Evolutionary conservation across 176 grass and related monocot genomes (phyloP).

Genomic region (Themeda triandra): DNA sequence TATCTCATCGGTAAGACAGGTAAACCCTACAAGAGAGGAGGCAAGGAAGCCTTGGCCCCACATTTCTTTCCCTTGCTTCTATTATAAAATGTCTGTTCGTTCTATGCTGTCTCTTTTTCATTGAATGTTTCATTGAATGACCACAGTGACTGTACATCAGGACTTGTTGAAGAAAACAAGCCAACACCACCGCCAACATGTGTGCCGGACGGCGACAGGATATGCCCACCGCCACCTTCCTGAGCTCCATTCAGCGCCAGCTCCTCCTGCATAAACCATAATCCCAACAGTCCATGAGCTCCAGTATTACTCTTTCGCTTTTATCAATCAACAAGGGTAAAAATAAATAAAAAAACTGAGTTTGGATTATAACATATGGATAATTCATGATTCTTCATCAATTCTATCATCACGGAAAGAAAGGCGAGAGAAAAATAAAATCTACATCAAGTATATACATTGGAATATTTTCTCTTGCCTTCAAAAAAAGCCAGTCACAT

Average conservation of each 20-base stretch:
- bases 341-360: neutral
- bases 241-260: conserved; percentile 42
- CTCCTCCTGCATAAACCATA: conserved; percentile 37
- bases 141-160: conserved; percentile 75
- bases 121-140: conserved; percentile 73
- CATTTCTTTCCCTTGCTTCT: conserved; percentile 27
- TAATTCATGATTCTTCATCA: neutral
- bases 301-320: neutral
- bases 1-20: conserved; percentile 8
- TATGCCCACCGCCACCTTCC: conserved; percentile 31
- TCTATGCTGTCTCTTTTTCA: conserved; percentile 53
- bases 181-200: conserved; percentile 30
- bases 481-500: neutral
- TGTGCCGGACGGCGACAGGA: conserved; percentile 21
- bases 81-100: neutral
- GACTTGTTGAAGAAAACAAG: conserved; percentile 67
- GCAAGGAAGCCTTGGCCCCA: conserved; percentile 34
- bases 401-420: neutral
- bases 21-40: conserved; percentile 30
- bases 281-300: conserved; percentile 3
- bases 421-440: neutral
- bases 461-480: neutral
- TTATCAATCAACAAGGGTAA: neutral
- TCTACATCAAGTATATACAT: neutral
- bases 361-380: neutral